Base-by-base conservation (phyloP, 345 rosid genomes). In the Arabidopsis suecica region DNA sequence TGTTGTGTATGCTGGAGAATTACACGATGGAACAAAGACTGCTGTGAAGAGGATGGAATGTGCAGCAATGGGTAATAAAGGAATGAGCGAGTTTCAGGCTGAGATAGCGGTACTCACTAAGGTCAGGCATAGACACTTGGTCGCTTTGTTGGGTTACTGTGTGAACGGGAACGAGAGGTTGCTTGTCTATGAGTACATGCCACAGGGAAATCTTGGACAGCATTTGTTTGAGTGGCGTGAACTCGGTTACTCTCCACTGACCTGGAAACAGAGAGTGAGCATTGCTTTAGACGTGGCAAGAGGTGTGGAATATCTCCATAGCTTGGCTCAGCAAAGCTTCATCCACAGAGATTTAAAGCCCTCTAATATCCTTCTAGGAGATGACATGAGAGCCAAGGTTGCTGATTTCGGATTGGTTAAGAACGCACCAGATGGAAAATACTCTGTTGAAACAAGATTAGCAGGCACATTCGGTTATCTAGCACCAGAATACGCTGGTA, bases 391-490 rank as follows among this genome's bases (percentile, higher is more conserved):
- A 56, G 98, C 97, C 5, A 93, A 93, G 78, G 98, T 91, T 50
- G 89, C 98, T 5, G 98, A 93, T 81, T 93, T 93, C 48, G 98
- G 97, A 13, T 79, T 93, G 82, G 98, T 93, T 45, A 91, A 91
- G 79, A 85, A 86, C 56, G 93, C 97, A 13, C 93, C 96, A 0
- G 98, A 89, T 48, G 98, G 94, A 28, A 91, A 91, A 60, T 83
- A 87, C 81, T 93, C 98, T 5, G 81, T 91, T 32, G 96, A 89
- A 79, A 93, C 98, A n/a, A 83, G 88, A 66, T 82, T 93, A 82
- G 98, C 98, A 9, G 98, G 98, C 67, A 93, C 97, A 14, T 93
- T 93, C 61, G 98, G 98, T 54, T 93, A 93, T 82, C 92, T 93
- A 65, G 98, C 98, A 6, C 98, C 98, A 14, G 98, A 93, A 72